Evolutionary conservation across 2,329 filamentous ascomycete species (phyloP).

Genomic region (Cordyceps javanica): DNA sequence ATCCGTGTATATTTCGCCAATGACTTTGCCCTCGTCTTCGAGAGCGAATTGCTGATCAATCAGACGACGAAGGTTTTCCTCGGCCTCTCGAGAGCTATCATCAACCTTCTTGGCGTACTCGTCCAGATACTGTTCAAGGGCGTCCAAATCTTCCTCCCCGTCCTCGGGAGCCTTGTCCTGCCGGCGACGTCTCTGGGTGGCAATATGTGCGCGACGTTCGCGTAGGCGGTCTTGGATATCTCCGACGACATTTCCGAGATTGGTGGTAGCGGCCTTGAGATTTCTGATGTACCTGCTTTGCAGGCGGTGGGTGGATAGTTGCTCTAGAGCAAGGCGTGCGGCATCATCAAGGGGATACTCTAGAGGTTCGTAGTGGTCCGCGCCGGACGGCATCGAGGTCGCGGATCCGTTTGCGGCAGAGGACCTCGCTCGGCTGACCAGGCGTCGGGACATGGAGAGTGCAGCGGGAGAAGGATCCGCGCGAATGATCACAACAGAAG

Average conservation of each 20-base stretch:
- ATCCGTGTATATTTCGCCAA: constrained; percentile 29
- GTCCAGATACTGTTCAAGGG: constrained; percentile 33
- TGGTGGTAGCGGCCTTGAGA: constrained; percentile 36
- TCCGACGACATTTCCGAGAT: constrained; percentile 40
- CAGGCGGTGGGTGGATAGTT: constrained; percentile 36
- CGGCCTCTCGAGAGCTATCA: constrained; percentile 37
- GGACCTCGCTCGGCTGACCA: constrained; percentile 21
- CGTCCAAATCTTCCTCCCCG: constrained; percentile 30
- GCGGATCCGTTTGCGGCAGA: constrained; percentile 13
- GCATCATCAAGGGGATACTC: constrained; percentile 36
- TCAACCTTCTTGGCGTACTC: constrained; percentile 35
- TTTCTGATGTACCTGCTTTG: constrained; percentile 39
- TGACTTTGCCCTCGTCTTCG: constrained; percentile 40
- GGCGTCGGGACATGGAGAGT: constrained; percentile 27
- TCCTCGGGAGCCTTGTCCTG: constrained; percentile 28
- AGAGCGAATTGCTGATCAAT: constrained; percentile 45
- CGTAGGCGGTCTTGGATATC: constrained; percentile 43
- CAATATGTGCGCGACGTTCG: constrained; percentile 30
- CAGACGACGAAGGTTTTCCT: constrained; percentile 39
- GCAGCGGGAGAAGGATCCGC: neutral
- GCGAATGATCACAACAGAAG: neutral
- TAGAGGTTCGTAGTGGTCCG: constrained; percentile 47
- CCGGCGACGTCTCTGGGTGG: constrained; percentile 27
- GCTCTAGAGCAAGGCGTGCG: constrained; percentile 33
- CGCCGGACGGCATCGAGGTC: constrained; percentile 20